phyloP scores from a whole-genome alignment of 768 basidiomycete genomes.

The Boletus bicolor region DNA sequence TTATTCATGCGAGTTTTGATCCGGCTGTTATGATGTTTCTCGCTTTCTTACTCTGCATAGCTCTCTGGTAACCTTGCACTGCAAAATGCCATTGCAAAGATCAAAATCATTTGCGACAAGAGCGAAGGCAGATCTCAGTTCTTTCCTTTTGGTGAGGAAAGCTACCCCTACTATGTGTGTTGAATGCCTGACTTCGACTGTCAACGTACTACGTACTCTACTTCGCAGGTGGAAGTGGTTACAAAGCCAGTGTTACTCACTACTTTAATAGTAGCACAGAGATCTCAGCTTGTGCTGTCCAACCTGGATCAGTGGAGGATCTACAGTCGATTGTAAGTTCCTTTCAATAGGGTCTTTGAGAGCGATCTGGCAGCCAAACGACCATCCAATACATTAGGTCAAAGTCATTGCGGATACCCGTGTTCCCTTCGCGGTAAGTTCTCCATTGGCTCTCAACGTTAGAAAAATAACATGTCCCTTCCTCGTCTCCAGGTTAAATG shows the following conservation, averaged over 20 bases:
- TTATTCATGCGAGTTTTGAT: not conserved
- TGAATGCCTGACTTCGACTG: not conserved
- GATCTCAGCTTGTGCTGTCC: constrained; percentile 5
- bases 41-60: not conserved
- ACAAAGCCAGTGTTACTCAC: constrained; percentile 9
- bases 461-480: not conserved
- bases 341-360: too few relatives aligned
- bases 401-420: constrained; percentile 2
- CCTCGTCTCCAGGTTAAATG: constrained; percentile 27
- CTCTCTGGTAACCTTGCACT: not conserved
- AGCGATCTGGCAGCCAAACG: too few relatives aligned
- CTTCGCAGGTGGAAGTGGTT: constrained; percentile 9
- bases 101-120: not conserved
- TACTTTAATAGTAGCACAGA: constrained; percentile 11
- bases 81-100: not conserved
- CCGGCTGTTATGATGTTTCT: not conserved
- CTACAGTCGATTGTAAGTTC: constrained; percentile 2
- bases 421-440: constrained; percentile 13
- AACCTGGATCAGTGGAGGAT: constrained; percentile 11
- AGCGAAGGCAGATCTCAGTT: constrained; percentile 8
- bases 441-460: not conserved
- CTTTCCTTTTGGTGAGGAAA: constrained; percentile 6
- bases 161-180: not conserved
- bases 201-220: not conserved
- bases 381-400: constrained; percentile 3